phyloP scores from a whole-genome alignment of 2,329 filamentous ascomycete species.

The Coniella vitis region DNA sequence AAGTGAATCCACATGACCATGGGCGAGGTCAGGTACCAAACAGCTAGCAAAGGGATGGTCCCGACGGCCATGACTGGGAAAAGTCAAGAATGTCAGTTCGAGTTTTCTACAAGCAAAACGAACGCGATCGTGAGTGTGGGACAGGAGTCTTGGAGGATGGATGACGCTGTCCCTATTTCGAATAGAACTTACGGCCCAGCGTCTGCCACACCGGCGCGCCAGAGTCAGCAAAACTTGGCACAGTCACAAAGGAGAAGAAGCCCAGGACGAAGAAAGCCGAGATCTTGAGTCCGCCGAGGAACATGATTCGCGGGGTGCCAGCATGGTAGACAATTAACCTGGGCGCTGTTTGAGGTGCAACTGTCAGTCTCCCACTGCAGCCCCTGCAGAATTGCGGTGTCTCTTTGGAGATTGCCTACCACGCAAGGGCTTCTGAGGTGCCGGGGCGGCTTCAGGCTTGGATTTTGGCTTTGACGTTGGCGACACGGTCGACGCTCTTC shows the following conservation, averaged over 20 bases:
- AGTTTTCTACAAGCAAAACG: not conserved
- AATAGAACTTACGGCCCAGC: slow-evolving; percentile 30
- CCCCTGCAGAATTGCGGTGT: not conserved
- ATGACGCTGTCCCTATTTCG: not conserved
- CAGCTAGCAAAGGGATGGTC: slow-evolving; percentile 56
- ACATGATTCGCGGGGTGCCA: slow-evolving; percentile 58
- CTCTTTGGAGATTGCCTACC: not conserved
- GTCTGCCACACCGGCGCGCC: slow-evolving; percentile 30
- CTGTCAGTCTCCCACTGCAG: no score
- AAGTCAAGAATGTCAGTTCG: not conserved
- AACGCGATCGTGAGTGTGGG: no score
- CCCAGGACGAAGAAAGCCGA: slow-evolving; percentile 63
- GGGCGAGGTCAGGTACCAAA: slow-evolving; percentile 59
- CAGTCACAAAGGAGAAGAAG: slow-evolving; percentile 58
- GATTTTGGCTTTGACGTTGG: slow-evolving; percentile 1
- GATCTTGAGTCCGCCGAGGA: slow-evolving; percentile 64
- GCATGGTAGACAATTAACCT: slow-evolving; percentile 66
- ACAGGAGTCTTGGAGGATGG: not conserved
- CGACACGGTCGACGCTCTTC: slow-evolving; percentile 7
- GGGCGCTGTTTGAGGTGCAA: slow-evolving; percentile 11
- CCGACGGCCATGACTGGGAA: slow-evolving; percentile 50
- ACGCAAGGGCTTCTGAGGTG: not conserved
- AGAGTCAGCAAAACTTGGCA: slow-evolving; percentile 48
- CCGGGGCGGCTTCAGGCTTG: not conserved
- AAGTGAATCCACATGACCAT: slow-evolving; percentile 69